Evolutionary conservation across 352 stramenopile genomes (phyloP), one percentile per base, ranked within the genome.

Genomic region (Globisporangium acanthophoron): DNA sequence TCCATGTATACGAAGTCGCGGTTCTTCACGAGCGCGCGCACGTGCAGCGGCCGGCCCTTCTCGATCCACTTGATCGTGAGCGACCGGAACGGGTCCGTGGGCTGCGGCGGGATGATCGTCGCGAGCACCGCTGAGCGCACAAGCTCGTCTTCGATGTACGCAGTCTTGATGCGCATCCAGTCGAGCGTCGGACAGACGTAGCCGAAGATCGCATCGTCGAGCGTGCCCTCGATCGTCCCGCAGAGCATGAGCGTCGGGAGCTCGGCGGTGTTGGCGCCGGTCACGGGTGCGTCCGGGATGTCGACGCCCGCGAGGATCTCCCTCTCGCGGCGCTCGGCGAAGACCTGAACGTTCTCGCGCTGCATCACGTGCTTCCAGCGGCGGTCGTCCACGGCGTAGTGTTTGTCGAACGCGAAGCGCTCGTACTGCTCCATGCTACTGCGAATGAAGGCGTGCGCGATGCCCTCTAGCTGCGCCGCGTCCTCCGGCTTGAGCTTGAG

Each of bases 1-100:
- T 89, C 74, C 49, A 89, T 58, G 52, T 76, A 85, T 48, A 85
- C 79, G 46, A 76, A 74, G 65, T 89, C 79, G 16, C 79, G 76
- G 52, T 81, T 73, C 48, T 77, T 77, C n/a, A 85, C 62, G 6
- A 87, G 44, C 52, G 66, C 35, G 56, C 71, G 56, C 58, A 80
- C 21, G 53, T 70, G 46, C 58, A 73, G 33, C 44, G 73, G 40
- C 60, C 73, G 31, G 54, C 52, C 64, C 54, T 88, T 88, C 35
- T 86, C 73, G 40, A 65, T 70, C 79, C 79, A 88, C 40, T 84
- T 84, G 46, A 90, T 55, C 1, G 65, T 59, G 20, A 85, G 51
- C 21, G 66, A 70, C 15, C 70, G 67, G 51, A 78, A 88, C 44
- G 80, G 80, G 21, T 85, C 65, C 2, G 65, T 59, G 24, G 61